phyloP scores from a whole-genome alignment of 116 monocot species.

The Phalaenopsis hybrid region DNA sequence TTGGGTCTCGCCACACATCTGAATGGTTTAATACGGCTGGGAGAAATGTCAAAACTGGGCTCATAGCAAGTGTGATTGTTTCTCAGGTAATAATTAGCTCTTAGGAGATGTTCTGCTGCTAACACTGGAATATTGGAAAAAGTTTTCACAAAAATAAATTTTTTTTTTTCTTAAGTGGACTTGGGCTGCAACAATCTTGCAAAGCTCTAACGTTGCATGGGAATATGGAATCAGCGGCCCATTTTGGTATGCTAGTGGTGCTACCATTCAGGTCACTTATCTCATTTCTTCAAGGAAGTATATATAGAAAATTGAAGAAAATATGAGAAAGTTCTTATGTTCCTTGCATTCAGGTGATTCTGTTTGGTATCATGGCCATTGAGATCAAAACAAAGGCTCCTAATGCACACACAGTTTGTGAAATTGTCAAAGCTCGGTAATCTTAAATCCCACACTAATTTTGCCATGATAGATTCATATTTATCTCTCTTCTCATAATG shows the following conservation, averaged over 20 bases:
- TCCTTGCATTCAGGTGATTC: conserved; percentile 52
- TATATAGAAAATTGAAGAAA: background rate
- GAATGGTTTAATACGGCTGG: conserved; percentile 99
- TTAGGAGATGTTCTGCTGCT: background rate
- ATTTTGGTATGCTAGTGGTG: conserved; percentile 93
- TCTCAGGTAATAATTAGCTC: conserved; percentile 57
- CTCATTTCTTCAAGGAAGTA: conserved; percentile 1
- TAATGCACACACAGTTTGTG: conserved; percentile 87
- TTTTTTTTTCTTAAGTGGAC: conserved; percentile 53
- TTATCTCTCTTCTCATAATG: background rate
- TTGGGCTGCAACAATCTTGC: conserved; percentile 91
- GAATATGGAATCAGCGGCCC: conserved; percentile 85
- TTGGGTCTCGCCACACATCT: conserved; percentile 87
- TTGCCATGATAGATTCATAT: no score
- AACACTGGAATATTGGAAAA: background rate
- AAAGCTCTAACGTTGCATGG: conserved; percentile 94
- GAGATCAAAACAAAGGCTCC: conserved; percentile 98
- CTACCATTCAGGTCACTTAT: conserved; percentile 66
- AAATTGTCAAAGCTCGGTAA: conserved; percentile 88
- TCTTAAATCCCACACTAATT: background rate
- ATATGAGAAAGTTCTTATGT: background rate
- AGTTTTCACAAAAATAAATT: background rate
- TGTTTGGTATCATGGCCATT: conserved; percentile 97
- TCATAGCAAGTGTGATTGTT: conserved; percentile 96
- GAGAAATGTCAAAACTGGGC: conserved; percentile 88